A percentile compares a stretch with the other conserved stretches of the same genome.
These are phyloP conservation scores for Pyronema omphalodes DNA, from an alignment of 495 filamentous ascomycete species.

Conservation along the genomic window DNA sequence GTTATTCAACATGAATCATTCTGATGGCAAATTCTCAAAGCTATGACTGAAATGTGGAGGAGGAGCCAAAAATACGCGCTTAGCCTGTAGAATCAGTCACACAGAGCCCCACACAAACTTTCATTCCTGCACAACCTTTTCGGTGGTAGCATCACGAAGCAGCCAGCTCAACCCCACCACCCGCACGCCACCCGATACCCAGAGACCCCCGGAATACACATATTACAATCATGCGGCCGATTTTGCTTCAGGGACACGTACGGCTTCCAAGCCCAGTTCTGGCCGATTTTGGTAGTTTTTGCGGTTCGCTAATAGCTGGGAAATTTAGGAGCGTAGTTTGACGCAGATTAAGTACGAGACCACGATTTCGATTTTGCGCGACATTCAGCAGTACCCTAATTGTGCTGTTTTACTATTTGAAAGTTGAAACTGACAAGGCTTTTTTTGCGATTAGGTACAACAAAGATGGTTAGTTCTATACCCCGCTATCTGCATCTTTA, in stretches of 20 bases:
- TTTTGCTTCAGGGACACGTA: constrained; percentile 85
- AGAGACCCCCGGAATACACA: not conserved
- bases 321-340: constrained; percentile 67
- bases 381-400: not conserved
- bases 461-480: constrained; percentile 37
- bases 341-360: constrained; percentile 80
- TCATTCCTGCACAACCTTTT: constrained; percentile 1
- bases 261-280: constrained; percentile 18
- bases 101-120: constrained; percentile 1
- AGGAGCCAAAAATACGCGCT: not conserved
- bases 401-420: not conserved
- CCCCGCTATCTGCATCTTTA: not conserved
- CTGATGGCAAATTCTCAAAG: too few species aligned
- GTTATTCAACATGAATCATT: too few species aligned
- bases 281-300: constrained; percentile 5
- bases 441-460: constrained; percentile 45
- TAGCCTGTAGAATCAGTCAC: not conserved
- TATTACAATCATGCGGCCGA: constrained; percentile 56
- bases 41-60: too few species aligned
- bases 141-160: not conserved
- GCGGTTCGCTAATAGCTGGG: constrained; percentile 18
- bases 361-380: not conserved
- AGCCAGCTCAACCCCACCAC: not conserved
- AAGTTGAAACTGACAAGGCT: constrained; percentile 5
- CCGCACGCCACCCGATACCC: not conserved